phyloP scores from a whole-genome alignment of 140 eudicot species.

The Flaveria floridana region DNA sequence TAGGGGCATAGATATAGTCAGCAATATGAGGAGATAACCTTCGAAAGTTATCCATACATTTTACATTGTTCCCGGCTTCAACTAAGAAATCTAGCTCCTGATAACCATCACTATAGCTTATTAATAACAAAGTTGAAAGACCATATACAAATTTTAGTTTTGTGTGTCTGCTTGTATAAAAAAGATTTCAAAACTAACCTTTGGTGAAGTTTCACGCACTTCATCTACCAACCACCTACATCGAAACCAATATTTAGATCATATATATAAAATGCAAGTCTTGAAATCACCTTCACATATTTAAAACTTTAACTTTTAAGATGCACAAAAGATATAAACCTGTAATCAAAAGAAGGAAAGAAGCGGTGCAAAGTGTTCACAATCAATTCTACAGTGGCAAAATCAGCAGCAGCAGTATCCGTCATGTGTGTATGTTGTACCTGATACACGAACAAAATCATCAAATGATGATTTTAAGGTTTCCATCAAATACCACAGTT shows the following conservation, averaged over 20 bases:
- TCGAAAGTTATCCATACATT: slow-evolving; percentile 87
- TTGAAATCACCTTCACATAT: slow-evolving; percentile 10
- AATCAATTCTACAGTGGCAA: slow-evolving; percentile 83
- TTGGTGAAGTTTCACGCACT: slow-evolving; percentile 83
- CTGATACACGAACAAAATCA: slow-evolving; percentile 36
- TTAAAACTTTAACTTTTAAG: not conserved
- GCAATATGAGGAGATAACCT: slow-evolving; percentile 91
- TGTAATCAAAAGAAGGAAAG: slow-evolving; percentile 87
- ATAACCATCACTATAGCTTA: slow-evolving; percentile 35
- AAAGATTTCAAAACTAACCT: slow-evolving; percentile 44
- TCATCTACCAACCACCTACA: slow-evolving; percentile 97
- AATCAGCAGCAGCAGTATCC: slow-evolving; percentile 92
- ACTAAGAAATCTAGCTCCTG: slow-evolving; percentile 91
- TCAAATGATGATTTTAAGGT: not conserved
- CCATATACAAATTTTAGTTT: not conserved
- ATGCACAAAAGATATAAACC: slow-evolving; percentile 38
- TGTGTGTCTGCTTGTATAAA: not conserved
- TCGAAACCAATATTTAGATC: slow-evolving; percentile 16
- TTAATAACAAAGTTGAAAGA: slow-evolving; percentile 21
- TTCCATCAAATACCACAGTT: not conserved
- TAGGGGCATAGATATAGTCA: slow-evolving; percentile 69
- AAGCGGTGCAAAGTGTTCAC: slow-evolving; percentile 79
- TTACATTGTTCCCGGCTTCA: slow-evolving; percentile 83
- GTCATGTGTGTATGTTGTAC: slow-evolving; percentile 96
- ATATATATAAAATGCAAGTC: not conserved